Base-by-base conservation (phyloP, 805 yeast species). In the Candida odintsovae region DNA sequence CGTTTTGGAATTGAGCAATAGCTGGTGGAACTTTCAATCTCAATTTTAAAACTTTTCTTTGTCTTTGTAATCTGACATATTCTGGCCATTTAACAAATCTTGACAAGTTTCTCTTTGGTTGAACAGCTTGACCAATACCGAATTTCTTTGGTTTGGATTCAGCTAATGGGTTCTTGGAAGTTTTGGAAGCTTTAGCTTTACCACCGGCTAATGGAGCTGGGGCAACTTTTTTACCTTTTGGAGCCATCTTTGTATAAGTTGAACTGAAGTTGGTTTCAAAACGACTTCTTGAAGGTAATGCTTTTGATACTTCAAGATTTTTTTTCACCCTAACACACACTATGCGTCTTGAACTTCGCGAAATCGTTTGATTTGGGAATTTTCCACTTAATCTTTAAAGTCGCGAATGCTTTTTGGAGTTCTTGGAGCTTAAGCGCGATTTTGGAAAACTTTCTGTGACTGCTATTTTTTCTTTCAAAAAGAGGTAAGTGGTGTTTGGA, bases 11-110 rank as follows among this genome's bases (percentile, higher is more conserved):
- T 79, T 92, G 98, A 59, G 97, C 82, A 70, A 92, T 83, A 58
- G 97, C 85, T 68, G 99, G 99, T 62, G 99, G 99, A 70, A 92
- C 99, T 86, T 92, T 92, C 71, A 92, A 82, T 84, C 99, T 90
- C 75, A 90, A 72, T 65, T 83, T 77, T 72, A 92, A 81, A 72
- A 92, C 85, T 83, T 92, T 92, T 86, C 84, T 92, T 78, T 92
- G 98, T 83, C 99, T 90, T 80, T 92, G 99, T 64, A 94, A 80
- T 78, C 96, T 88, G 62, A 92, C 94, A 72, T 92, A 90, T 76
- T 86, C 94, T 70, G 99, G 99, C 98, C 98, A 92, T 77, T 86
- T 92, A 70, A 92, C 97, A 73, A 87, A 90, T 76, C 97, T 89
- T 55, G 95, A 78, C 70, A 92, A 82, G 84, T 94, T 87, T 77